A percentile compares a stretch with the other conserved stretches of the same genome.
Evolutionary conservation across 331 rosid genomes (phyloP).

Genomic region (Saraca asoca): DNA sequence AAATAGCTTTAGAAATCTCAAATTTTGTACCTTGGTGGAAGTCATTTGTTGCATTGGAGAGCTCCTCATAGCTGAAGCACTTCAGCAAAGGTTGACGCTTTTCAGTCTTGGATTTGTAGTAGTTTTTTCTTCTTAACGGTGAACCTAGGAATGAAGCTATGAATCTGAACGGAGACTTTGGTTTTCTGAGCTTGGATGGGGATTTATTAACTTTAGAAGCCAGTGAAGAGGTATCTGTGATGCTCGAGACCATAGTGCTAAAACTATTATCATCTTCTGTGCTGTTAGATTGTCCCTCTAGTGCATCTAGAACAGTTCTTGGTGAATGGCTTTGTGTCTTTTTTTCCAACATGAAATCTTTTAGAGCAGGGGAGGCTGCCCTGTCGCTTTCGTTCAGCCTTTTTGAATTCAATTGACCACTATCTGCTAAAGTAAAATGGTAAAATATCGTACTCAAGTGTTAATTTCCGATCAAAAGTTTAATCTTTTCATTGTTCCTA

Average conservation of each 20-base stretch:
- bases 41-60: slow-evolving; percentile 64
- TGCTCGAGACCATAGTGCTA: slow-evolving; percentile 62
- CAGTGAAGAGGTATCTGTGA: slow-evolving; percentile 50
- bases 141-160: slow-evolving; percentile 64
- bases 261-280: slow-evolving; percentile 71
- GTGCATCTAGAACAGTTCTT: slow-evolving; percentile 48
- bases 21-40: slow-evolving; percentile 69
- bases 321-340: slow-evolving; percentile 48
- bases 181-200: slow-evolving; percentile 43
- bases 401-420: slow-evolving; percentile 35
- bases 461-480: not conserved
- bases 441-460: slow-evolving; percentile 3
- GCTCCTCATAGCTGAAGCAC: slow-evolving; percentile 76
- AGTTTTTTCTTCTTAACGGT: slow-evolving; percentile 60
- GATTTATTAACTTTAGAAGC: slow-evolving; percentile 30
- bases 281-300: slow-evolving; percentile 65
- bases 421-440: slow-evolving; percentile 37
- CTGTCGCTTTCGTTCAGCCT: slow-evolving; percentile 34
- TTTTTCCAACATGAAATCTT: slow-evolving; percentile 33
- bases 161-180: slow-evolving; percentile 57
- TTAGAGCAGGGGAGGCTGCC: slow-evolving; percentile 40
- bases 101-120: slow-evolving; percentile 38
- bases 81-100: slow-evolving; percentile 56
- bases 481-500: not conserved
- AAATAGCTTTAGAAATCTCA: no score